Evolutionary conservation across 306 rosid species (phyloP).

Genomic region (Comarum palustre): DNA sequence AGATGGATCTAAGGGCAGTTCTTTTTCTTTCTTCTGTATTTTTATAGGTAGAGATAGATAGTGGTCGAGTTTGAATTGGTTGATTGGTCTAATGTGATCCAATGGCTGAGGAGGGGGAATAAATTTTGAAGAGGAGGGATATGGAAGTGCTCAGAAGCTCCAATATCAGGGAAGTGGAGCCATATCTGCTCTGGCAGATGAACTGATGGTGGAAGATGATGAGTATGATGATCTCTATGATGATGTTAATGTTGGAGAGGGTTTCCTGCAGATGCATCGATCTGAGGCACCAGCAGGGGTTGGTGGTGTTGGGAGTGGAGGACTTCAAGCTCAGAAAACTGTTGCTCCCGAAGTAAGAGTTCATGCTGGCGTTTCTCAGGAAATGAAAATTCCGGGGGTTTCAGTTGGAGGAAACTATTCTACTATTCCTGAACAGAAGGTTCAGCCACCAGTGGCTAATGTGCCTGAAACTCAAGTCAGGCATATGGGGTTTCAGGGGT

Average conservation of each 20-base stretch:
- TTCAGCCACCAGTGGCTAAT: slow-evolving; percentile 19
- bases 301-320: slow-evolving; percentile 31
- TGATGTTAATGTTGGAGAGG: slow-evolving; percentile 54
- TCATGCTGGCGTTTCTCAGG: slow-evolving; percentile 26
- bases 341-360: slow-evolving; percentile 26
- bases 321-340: slow-evolving; percentile 34
- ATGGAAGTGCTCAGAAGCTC: slow-evolving; percentile 38
- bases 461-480: slow-evolving; percentile 29
- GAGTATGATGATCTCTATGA: slow-evolving; percentile 51
- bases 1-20: slow-evolving; percentile 21
- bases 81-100: slow-evolving; percentile 22
- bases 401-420: slow-evolving; percentile 30
- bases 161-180: slow-evolving; percentile 47
- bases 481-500: slow-evolving; percentile 34
- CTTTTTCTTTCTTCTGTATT: slow-evolving; percentile 19
- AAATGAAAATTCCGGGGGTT: slow-evolving; percentile 27
- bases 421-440: slow-evolving; percentile 33
- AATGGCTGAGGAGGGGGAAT: slow-evolving; percentile 42
- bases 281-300: slow-evolving; percentile 32
- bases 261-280: slow-evolving; percentile 42
- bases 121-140: slow-evolving; percentile 40
- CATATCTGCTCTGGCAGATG: slow-evolving; percentile 49
- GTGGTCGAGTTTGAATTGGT: slow-evolving; percentile 9
- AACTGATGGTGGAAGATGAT: slow-evolving; percentile 42
- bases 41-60: slow-evolving; percentile 27